Percentiles rank a stretch among this genome's conserved stretches.
Conservation (phyloP, 495 filamentous ascomycete genomes). For the Corynascus novoguineensis region DNA sequence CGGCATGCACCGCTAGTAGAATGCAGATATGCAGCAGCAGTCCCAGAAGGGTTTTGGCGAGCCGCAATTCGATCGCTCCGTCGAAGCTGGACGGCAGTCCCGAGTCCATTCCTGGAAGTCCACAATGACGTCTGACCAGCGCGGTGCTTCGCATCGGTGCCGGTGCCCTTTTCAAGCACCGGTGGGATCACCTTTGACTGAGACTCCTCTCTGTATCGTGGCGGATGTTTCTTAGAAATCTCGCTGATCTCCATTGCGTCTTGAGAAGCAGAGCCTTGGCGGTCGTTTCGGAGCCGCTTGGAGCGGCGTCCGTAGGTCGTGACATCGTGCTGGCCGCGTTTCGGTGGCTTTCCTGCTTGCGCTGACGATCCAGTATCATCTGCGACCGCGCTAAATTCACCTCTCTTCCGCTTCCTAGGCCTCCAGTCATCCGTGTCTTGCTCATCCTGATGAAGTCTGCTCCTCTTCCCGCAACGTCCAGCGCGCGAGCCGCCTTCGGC, state of each 20-base stretch:
- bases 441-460: background rate
- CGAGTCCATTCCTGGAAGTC: background rate
- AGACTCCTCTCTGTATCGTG: background rate
- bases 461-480: background rate
- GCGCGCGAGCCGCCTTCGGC: background rate
- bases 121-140: background rate
- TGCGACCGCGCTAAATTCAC: background rate
- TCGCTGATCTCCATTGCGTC: background rate
- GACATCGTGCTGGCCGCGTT: background rate
- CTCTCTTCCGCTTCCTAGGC: background rate
- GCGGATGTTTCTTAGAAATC: background rate
- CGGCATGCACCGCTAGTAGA: background rate
- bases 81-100: slow-evolving; percentile 1
- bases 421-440: background rate
- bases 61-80: slow-evolving; percentile 6
- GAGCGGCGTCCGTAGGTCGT: background rate
- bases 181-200: background rate
- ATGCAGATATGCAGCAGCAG: background rate
- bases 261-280: background rate
- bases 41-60: background rate
- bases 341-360: background rate
- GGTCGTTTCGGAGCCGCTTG: slow-evolving; percentile 1
- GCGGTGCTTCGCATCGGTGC: background rate
- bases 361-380: background rate
- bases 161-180: background rate